Evolutionary conservation across 2,329 filamentous ascomycete genomes (phyloP).

Genomic region (Ceratocystis diversiconidia): DNA sequence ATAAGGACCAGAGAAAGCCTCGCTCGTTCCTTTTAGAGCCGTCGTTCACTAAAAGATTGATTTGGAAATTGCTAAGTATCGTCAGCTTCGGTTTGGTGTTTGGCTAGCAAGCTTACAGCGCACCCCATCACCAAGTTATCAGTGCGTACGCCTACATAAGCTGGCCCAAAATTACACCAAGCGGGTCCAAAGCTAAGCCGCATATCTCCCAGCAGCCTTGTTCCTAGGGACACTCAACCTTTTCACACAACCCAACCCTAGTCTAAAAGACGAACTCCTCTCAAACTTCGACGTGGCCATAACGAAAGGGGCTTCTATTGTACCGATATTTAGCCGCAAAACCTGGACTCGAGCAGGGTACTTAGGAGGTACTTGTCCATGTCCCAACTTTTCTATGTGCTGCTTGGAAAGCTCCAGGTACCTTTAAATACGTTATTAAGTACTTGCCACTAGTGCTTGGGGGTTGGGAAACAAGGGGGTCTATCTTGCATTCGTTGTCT

Average conservation of each 20-base stretch:
- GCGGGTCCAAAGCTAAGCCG: slow-evolving; percentile 1
- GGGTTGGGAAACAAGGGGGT: slow-evolving; percentile 17
- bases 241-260: slow-evolving; percentile 1
- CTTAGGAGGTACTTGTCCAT: slow-evolving; percentile 4
- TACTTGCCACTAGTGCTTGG: slow-evolving; percentile 9
- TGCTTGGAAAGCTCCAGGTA: not conserved
- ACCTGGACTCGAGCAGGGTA: not conserved
- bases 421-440: not conserved
- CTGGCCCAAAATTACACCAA: not conserved
- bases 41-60: not conserved
- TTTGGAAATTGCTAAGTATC: not conserved
- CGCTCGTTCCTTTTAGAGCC: not conserved
- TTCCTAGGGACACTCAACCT: not conserved
- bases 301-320: slow-evolving; percentile 8
- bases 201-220: not conserved
- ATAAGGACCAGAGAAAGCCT: slow-evolving; percentile 7
- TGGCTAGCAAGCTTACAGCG: not conserved
- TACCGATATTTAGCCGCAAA: slow-evolving; percentile 5
- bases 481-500: not conserved
- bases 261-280: not conserved
- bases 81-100: not conserved
- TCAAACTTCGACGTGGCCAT: slow-evolving; percentile 17
- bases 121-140: not conserved
- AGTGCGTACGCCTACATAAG: not conserved
- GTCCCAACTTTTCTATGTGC: not conserved